These are phyloP conservation scores for Tolypocladium inflatum DNA, from an alignment of 2,329 filamentous ascomycete genomes.

Conservation along the genomic window DNA sequence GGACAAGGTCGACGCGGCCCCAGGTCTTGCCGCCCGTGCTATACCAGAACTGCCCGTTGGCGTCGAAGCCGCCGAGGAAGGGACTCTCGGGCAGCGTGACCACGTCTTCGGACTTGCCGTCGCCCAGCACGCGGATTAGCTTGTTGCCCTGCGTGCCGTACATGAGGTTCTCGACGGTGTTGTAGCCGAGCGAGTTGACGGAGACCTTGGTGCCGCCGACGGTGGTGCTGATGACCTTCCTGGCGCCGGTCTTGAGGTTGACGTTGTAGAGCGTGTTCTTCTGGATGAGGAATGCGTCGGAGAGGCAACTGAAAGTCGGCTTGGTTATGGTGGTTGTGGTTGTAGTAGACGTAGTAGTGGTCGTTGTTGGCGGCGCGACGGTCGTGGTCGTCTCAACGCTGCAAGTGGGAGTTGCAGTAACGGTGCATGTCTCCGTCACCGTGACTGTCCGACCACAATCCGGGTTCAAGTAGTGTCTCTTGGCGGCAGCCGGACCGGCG, in stretches of 20 bases:
- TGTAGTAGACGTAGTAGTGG: not conserved
- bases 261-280: not conserved
- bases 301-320: not conserved
- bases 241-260: not conserved
- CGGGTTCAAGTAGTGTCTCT: not conserved
- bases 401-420: not conserved
- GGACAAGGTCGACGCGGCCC: not conserved
- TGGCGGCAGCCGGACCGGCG: not conserved
- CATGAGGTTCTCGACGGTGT: not conserved
- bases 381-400: not conserved
- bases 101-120: not conserved
- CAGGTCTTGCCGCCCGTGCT: not conserved
- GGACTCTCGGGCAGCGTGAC: not conserved
- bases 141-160: not conserved
- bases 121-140: not conserved
- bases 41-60: not conserved
- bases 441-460: too few species aligned
- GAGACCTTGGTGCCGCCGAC: not conserved
- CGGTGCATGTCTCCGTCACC: not conserved
- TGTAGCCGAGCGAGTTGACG: not conserved
- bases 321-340: not conserved
- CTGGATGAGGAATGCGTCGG: not conserved
- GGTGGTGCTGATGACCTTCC: not conserved
- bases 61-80: not conserved
- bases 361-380: not conserved